These are phyloP conservation scores for Ormosia emarginata DNA, from an alignment of 306 rosid species.

Conservation along the genomic window DNA sequence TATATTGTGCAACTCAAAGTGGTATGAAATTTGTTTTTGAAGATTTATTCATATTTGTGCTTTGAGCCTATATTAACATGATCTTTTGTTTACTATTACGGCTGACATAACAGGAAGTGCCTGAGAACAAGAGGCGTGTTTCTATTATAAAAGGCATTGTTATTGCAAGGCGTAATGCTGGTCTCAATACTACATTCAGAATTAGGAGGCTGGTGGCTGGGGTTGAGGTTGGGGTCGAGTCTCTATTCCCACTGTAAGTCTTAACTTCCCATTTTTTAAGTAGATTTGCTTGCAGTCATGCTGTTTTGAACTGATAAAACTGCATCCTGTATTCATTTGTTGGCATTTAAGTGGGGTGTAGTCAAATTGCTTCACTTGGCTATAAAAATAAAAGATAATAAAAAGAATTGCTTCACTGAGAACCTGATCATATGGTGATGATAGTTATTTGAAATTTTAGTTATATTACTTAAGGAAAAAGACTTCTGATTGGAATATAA, in stretches of 20 bases:
- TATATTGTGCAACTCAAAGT: constrained; percentile 95
- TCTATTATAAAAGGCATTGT: constrained; percentile 86
- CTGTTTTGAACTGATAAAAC: neutral
- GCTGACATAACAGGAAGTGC: constrained; percentile 68
- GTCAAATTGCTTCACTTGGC: neutral
- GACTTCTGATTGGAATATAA: neutral
- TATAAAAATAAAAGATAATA: neutral
- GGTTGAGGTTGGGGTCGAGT: constrained; percentile 82
- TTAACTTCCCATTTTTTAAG: neutral
- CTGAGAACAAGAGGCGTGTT: constrained; percentile 92
- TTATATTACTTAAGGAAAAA: neutral
- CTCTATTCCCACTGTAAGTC: constrained; percentile 75
- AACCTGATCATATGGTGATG: neutral
- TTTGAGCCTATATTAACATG: neutral
- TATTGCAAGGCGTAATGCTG: constrained; percentile 89
- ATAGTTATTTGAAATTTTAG: neutral
- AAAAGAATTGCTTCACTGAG: neutral
- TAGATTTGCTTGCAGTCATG: constrained; percentile 5
- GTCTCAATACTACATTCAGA: constrained; percentile 77
- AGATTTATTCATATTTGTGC: neutral
- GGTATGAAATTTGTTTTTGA: constrained; percentile 44
- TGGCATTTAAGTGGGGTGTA: neutral
- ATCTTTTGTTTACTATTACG: neutral
- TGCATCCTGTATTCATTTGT: neutral
- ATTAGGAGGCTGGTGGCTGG: constrained; percentile 90